A percentile compares a stretch with the other conserved stretches of the same genome.
These are phyloP conservation scores for Bidens hawaiensis DNA, from an alignment of 140 eudicot species.

Conservation along the genomic window DNA sequence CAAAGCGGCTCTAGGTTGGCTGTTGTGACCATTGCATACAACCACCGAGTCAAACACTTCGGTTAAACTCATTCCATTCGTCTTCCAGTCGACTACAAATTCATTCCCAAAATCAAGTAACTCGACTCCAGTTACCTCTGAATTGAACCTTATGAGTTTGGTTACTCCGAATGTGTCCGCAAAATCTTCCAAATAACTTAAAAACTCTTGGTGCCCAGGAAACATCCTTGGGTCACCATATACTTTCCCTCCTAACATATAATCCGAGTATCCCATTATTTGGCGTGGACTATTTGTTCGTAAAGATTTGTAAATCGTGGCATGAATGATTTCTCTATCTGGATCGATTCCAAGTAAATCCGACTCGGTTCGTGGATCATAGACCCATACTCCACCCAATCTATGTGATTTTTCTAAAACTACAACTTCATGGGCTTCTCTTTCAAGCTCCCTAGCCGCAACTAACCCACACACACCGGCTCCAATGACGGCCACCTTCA, in stretches of 20 bases:
- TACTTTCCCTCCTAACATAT: slow-evolving; percentile 23
- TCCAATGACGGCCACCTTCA: slow-evolving; percentile 75
- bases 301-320: slow-evolving; percentile 46
- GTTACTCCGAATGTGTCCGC: slow-evolving; percentile 10
- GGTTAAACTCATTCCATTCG: neutral
- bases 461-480: slow-evolving; percentile 61
- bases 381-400: slow-evolving; percentile 76
- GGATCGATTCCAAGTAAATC: slow-evolving; percentile 63
- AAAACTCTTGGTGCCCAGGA: slow-evolving; percentile 34
- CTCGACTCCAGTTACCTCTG: slow-evolving; percentile 24
- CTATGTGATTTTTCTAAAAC: slow-evolving; percentile 44
- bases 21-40: slow-evolving; percentile 53
- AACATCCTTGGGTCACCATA: slow-evolving; percentile 34
- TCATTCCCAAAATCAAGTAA: neutral
- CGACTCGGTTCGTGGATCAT: slow-evolving; percentile 51
- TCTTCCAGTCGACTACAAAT: slow-evolving; percentile 27
- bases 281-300: slow-evolving; percentile 46
- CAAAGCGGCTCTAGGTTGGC: slow-evolving; percentile 39
- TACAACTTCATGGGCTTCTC: slow-evolving; percentile 53
- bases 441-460: slow-evolving; percentile 56
- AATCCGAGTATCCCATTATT: slow-evolving; percentile 42
- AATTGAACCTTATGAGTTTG: slow-evolving; percentile 18
- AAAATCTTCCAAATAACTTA: slow-evolving; percentile 31
- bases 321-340: slow-evolving; percentile 45
- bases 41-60: slow-evolving; percentile 50